These are phyloP conservation scores for Linderina pennispora DNA, from an alignment of 192 early-diverging fungal species.

Conservation along the genomic window DNA sequence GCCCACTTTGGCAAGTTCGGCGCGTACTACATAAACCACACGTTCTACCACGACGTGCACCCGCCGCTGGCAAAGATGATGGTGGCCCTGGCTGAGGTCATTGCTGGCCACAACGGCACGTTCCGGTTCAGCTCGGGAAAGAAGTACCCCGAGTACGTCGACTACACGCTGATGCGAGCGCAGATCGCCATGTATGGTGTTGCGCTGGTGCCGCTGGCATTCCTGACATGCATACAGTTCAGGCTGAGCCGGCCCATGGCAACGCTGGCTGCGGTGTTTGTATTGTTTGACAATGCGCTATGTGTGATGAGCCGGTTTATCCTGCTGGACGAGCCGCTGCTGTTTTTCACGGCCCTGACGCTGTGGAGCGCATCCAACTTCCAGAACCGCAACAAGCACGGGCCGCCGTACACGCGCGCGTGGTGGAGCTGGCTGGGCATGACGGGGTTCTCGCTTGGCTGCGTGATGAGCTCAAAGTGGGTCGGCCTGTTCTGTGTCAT, in stretches of 20 bases:
- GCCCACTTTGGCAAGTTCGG: conserved; percentile 68
- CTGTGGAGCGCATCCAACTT: conserved; percentile 54
- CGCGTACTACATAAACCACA: conserved; percentile 81
- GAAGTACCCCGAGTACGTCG: conserved; percentile 56
- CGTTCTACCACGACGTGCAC: conserved; percentile 98
- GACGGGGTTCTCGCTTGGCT: conserved; percentile 65
- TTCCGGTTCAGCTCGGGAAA: conserved; percentile 64
- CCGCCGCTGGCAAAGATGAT: conserved; percentile 88
- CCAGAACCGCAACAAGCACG: conserved; percentile 40
- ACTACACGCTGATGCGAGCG: conserved; percentile 61
- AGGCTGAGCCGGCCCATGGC: conserved; percentile 49
- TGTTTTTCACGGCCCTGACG: conserved; percentile 60
- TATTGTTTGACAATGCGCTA: conserved; percentile 64
- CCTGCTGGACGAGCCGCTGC: conserved; percentile 64
- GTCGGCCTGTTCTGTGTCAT: conserved; percentile 90
- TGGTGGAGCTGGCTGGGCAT: conserved; percentile 64
- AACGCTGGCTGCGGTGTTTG: conserved; percentile 52
- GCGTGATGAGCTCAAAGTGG: conserved; percentile 81
- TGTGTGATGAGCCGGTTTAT: conserved; percentile 65
- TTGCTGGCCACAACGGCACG: conserved; percentile 61
- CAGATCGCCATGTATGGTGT: conserved; percentile 61
- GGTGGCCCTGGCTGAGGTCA: conserved; percentile 54
- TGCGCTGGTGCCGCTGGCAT: conserved; percentile 62
- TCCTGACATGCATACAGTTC: conserved; percentile 58
- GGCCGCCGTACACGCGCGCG: conserved; percentile 53